Evolutionary conservation across 257 asterid species (phyloP).

Genomic region (Solanum gandarillasii): DNA sequence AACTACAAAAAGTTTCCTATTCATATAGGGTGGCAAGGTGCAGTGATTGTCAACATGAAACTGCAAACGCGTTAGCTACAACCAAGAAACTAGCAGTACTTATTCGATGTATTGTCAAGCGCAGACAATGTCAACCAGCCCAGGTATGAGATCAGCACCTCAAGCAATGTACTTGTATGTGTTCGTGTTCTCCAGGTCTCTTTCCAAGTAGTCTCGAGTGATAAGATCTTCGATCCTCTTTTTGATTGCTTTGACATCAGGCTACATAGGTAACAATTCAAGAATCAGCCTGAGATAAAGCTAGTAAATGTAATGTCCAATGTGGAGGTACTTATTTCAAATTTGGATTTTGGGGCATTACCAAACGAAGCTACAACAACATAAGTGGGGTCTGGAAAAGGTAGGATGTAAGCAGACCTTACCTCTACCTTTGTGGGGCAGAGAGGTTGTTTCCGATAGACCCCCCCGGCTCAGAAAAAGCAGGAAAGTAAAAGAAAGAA

Average conservation of each 20-base stretch:
- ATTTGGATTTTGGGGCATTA: not conserved
- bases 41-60: not conserved
- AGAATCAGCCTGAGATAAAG: not conserved
- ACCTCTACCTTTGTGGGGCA: not conserved
- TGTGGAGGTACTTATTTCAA: not conserved
- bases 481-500: not conserved
- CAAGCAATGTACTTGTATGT: conserved; percentile 34
- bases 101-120: not conserved
- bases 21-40: not conserved
- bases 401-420: not conserved
- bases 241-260: conserved; percentile 39
- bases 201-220: conserved; percentile 35
- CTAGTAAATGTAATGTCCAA: not conserved
- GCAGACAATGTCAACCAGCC: not conserved
- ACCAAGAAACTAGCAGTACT: not conserved
- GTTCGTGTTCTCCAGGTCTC: conserved; percentile 36
- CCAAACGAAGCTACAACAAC: not conserved
- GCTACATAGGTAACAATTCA: conserved; percentile 17
- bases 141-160: not conserved
- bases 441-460: not conserved
- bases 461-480: not conserved
- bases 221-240: conserved; percentile 52
- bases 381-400: not conserved
- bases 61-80: not conserved
- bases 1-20: not conserved